These are phyloP conservation scores for Salvia splendens DNA, from an alignment of 257 asterid species.

Conservation along the genomic window DNA sequence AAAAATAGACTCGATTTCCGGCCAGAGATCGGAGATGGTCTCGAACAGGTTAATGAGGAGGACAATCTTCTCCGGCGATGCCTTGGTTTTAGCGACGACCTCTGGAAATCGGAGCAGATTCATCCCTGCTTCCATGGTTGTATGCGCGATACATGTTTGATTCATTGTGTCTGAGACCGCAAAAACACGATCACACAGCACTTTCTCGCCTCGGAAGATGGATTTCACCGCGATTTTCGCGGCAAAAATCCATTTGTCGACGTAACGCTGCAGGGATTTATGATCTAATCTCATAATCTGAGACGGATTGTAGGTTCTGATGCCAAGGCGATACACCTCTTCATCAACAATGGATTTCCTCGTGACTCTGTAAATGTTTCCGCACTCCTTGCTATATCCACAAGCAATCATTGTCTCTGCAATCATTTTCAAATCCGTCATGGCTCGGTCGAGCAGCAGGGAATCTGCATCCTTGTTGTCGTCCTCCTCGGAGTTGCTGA, in stretches of 20 bases:
- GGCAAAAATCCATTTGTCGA: conserved; percentile 43
- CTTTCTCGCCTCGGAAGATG: conserved; percentile 54
- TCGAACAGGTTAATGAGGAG: background rate
- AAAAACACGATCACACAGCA: conserved; percentile 64
- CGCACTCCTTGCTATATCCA: conserved; percentile 64
- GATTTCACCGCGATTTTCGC: conserved; percentile 47
- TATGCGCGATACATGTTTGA: conserved; percentile 55
- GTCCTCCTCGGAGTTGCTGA: too few species aligned
- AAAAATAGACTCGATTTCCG: conserved; percentile 62
- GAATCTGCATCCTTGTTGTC: too few species aligned
- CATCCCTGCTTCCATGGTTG: conserved; percentile 48
- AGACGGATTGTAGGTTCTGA: conserved; percentile 37
- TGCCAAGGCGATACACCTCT: conserved; percentile 53
- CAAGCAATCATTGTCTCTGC: too few species aligned
- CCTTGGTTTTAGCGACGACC: conserved; percentile 47
- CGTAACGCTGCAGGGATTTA: conserved; percentile 41
- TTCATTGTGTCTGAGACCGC: conserved; percentile 45
- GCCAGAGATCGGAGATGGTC: conserved; percentile 44
- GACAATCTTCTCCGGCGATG: conserved; percentile 46
- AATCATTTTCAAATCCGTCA: too few species aligned
- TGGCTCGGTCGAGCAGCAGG: too few species aligned
- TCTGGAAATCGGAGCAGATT: conserved; percentile 63
- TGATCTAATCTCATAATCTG: conserved; percentile 47
- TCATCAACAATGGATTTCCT: conserved; percentile 62
- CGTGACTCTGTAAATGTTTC: conserved; percentile 46